These are phyloP conservation scores for Fusarium anthophilum DNA, from an alignment of 2,329 filamentous ascomycete species.

Conservation along the genomic window DNA sequence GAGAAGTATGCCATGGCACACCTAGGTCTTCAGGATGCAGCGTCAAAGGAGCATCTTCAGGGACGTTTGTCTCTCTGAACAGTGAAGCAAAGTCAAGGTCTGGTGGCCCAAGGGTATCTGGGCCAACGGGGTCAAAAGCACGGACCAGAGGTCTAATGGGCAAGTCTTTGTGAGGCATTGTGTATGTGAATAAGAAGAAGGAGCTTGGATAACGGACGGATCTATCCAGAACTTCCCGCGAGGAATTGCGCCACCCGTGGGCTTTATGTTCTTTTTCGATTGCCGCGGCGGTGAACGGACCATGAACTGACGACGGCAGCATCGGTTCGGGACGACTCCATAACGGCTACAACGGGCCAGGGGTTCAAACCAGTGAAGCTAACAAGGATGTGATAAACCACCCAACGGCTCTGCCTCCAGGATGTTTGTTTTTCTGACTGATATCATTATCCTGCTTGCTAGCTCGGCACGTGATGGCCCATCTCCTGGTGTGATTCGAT, in stretches of 20 bases:
- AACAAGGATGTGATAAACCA: neutral
- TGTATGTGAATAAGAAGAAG: neutral
- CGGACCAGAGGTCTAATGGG: conserved; percentile 4
- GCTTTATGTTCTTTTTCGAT: conserved; percentile 9
- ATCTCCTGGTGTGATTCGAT: neutral
- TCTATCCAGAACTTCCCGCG: neutral
- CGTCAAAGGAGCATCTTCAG: conserved; percentile 5
- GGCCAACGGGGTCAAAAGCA: conserved; percentile 7
- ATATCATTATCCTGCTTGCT: neutral
- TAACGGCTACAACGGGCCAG: conserved; percentile 16
- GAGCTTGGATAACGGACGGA: neutral
- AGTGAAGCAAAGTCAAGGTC: conserved; percentile 10
- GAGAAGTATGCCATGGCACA: conserved; percentile 10
- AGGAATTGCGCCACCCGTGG: neutral
- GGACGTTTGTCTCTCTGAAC: neutral
- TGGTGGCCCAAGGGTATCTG: neutral
- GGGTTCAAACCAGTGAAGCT: neutral
- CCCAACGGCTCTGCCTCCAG: neutral
- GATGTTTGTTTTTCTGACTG: neutral
- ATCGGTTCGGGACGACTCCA: conserved; percentile 22
- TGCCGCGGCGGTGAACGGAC: conserved; percentile 15
- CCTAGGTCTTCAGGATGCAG: neutral
- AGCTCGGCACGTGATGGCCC: neutral
- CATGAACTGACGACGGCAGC: conserved; percentile 13
- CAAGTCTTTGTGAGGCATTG: conserved; percentile 18